phyloP scores from a whole-genome alignment of 139 green algal genomes.

The Haematococcus lacustris region DNA sequence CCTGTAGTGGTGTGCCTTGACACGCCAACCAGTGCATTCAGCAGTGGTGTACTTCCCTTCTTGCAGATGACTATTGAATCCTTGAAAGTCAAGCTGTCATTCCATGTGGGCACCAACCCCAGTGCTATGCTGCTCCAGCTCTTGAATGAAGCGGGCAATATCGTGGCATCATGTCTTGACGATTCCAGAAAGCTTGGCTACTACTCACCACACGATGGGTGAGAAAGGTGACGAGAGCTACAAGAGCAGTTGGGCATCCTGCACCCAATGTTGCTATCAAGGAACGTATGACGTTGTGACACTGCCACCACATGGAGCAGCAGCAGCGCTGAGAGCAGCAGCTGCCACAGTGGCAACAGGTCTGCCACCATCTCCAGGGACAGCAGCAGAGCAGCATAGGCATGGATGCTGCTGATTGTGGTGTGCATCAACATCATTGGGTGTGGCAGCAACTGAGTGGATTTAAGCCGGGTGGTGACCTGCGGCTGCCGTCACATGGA shows the following conservation, averaged over 20 bases:
- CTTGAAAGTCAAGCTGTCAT: constrained; percentile 86
- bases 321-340: no score
- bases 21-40: neutral
- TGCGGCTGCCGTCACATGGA: constrained; percentile 4
- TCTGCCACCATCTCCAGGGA: no score
- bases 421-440: neutral
- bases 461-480: no score
- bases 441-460: neutral
- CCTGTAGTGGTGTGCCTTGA: neutral
- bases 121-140: constrained; percentile 77
- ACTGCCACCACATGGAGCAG: no score
- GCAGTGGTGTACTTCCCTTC: neutral
- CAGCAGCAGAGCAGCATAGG: neutral
- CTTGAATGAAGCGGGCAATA: constrained; percentile 55
- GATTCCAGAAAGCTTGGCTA: constrained; percentile 80
- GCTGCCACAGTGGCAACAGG: neutral
- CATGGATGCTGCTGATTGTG: neutral
- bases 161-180: constrained; percentile 51
- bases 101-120: constrained; percentile 77
- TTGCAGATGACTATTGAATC: constrained; percentile 69
- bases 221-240: no score
- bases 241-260: no score
- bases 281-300: no score
- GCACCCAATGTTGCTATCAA: no score
- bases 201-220: constrained; percentile 87